Evolutionary conservation across 2,329 filamentous ascomycete species (phyloP).

Genomic region (Fusarium subtropicale): DNA sequence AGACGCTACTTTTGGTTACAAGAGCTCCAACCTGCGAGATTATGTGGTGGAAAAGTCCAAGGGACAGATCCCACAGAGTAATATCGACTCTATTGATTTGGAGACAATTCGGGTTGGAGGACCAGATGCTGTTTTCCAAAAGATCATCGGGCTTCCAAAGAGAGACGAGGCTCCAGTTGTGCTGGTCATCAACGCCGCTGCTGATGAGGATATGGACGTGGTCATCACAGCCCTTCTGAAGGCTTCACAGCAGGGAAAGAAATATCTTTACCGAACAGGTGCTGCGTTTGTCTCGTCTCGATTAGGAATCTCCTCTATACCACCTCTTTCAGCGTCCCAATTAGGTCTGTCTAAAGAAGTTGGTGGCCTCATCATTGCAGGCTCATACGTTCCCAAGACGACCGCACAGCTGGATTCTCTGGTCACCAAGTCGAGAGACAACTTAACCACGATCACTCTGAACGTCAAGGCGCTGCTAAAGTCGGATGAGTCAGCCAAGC

Average conservation of each 20-base stretch:
- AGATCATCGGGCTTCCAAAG: constrained; percentile 51
- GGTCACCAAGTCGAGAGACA: constrained; percentile 51
- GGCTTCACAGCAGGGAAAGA: constrained; percentile 49
- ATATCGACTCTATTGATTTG: constrained; percentile 58
- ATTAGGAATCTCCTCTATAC: constrained; percentile 63
- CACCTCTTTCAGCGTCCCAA: constrained; percentile 61
- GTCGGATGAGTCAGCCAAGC: constrained; percentile 49
- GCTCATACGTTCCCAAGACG: constrained; percentile 70
- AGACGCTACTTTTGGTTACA: constrained; percentile 69
- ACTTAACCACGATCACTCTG: constrained; percentile 60
- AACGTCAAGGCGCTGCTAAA: constrained; percentile 61
- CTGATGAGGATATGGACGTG: constrained; percentile 66
- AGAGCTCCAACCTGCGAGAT: constrained; percentile 58
- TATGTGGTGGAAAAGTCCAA: constrained; percentile 67
- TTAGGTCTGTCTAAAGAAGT: constrained; percentile 53
- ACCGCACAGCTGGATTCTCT: constrained; percentile 64
- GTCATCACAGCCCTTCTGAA: constrained; percentile 62
- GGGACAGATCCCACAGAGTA: constrained; percentile 53
- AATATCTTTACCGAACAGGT: constrained; percentile 56
- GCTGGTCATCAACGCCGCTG: constrained; percentile 64
- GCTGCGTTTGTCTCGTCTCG: constrained; percentile 60
- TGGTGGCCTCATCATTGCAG: constrained; percentile 66
- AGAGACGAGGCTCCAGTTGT: constrained; percentile 47
- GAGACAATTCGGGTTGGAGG: constrained; percentile 62
- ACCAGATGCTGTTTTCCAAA: constrained; percentile 54